phyloP scores from a whole-genome alignment of 176 grass and related monocot genomes.

The Bonia amplexicaulis region DNA sequence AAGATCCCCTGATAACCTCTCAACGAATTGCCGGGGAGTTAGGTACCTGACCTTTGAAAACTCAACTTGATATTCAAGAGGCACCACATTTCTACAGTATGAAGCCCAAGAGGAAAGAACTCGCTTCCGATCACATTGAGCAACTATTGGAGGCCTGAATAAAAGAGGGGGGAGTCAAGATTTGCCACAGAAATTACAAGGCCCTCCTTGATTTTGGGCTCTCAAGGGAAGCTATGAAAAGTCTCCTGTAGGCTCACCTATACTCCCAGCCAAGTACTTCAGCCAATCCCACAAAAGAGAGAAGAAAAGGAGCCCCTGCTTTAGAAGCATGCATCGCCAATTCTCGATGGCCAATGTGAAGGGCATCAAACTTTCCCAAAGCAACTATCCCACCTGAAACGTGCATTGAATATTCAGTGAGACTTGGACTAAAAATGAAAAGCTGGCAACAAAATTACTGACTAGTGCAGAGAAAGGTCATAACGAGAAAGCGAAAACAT shows the following conservation, averaged over 20 bases:
- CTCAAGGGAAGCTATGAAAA: neutral
- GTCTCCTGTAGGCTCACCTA: conserved; percentile 47
- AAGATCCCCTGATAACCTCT: conserved; percentile 86
- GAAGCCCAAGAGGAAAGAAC: conserved; percentile 84
- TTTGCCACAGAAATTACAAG: neutral
- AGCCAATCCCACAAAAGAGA: conserved; percentile 94
- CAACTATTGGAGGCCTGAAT: conserved; percentile 81
- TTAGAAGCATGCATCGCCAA: conserved; percentile 86
- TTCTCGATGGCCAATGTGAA: conserved; percentile 92
- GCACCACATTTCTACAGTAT: conserved; percentile 49
- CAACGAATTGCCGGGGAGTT: conserved; percentile 87
- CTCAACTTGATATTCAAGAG: conserved; percentile 78
- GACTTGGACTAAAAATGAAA: conserved; percentile 9
- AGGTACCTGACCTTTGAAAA: conserved; percentile 75
- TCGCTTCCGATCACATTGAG: conserved; percentile 73
- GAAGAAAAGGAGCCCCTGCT: conserved; percentile 77
- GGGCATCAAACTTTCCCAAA: conserved; percentile 98
- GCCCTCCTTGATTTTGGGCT: neutral
- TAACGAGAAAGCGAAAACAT: neutral
- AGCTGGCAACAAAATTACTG: neutral
- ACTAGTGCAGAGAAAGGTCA: neutral
- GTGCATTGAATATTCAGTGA: conserved; percentile 6
- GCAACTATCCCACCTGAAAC: conserved; percentile 91
- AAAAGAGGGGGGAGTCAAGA: neutral
- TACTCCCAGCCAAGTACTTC: conserved; percentile 96